Conservation (phyloP, 768 basidiomycete genomes). For the Russula earlei region DNA sequence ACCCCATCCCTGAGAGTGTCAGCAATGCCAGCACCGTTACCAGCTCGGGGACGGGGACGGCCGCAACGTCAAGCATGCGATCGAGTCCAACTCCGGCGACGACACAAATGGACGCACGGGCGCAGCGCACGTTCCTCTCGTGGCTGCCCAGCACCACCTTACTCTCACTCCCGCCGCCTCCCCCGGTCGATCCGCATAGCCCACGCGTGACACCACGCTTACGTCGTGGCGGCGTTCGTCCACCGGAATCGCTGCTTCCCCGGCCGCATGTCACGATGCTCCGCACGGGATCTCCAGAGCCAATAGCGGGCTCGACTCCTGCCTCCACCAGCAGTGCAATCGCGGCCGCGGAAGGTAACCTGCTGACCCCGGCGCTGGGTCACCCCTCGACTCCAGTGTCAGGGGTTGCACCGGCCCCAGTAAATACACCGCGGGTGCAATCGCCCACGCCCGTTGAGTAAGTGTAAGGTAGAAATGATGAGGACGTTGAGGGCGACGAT, state of each 20-base stretch:
- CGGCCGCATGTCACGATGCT: slow-evolving; percentile 23
- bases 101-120: not conserved
- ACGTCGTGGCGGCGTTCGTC: slow-evolving; percentile 56
- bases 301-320: not conserved
- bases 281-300: slow-evolving; percentile 4
- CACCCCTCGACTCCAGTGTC: not conserved
- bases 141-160: slow-evolving; percentile 9
- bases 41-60: not conserved
- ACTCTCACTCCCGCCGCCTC: slow-evolving; percentile 6
- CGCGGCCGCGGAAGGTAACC: not conserved
- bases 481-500: not conserved
- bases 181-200: slow-evolving; percentile 5
- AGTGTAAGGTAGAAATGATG: not conserved
- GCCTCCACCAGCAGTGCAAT: not conserved
- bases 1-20: not conserved
- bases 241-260: slow-evolving; percentile 51
- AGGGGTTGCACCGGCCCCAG: no score
- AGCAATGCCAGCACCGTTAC: not conserved
- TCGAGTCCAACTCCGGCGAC: not conserved
- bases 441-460: not conserved
- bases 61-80: not conserved
- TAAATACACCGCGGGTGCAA: not conserved
- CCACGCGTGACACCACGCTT: slow-evolving; percentile 38
- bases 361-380: not conserved
- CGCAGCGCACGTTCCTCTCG: slow-evolving; percentile 9